These are phyloP conservation scores for Teratosphaeria pseudoeucalypti DNA, from an alignment of 2,329 filamentous ascomycete species.

Conservation along the genomic window DNA sequence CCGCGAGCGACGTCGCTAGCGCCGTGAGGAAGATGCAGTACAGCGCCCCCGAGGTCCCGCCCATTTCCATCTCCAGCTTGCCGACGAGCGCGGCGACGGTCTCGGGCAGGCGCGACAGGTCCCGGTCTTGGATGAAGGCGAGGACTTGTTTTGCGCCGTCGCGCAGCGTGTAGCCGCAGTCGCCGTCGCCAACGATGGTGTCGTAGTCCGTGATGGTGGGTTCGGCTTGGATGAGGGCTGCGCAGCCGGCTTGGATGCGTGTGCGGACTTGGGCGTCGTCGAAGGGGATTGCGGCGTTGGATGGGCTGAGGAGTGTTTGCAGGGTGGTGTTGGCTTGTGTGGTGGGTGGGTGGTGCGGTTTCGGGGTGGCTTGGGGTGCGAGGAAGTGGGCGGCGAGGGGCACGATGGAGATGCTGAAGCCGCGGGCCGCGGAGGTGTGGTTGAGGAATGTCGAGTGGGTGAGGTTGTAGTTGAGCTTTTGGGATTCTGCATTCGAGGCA, in stretches of 20 bases:
- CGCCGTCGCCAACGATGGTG: conserved; percentile 28
- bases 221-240: conserved; percentile 24
- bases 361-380: conserved; percentile 11
- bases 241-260: conserved; percentile 22
- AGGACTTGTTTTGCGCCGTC: conserved; percentile 27
- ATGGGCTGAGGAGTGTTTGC: conserved; percentile 8
- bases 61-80: conserved; percentile 28
- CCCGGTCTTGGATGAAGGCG: conserved; percentile 21
- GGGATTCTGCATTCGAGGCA: conserved; percentile 11
- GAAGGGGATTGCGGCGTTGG: conserved; percentile 18
- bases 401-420: conserved; percentile 25
- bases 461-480: conserved; percentile 21
- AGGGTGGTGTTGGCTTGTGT: conserved; percentile 3
- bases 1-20: conserved; percentile 18
- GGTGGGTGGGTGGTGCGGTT: background rate
- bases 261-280: conserved; percentile 17
- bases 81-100: conserved; percentile 19
- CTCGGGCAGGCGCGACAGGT: conserved; percentile 19
- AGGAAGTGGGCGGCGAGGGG: conserved; percentile 19
- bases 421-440: conserved; percentile 20
- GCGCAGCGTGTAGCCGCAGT: conserved; percentile 27
- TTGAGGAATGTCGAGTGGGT: conserved; percentile 26
- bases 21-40: conserved; percentile 28
- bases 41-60: conserved; percentile 25
- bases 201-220: conserved; percentile 28